Conservation (phyloP, 2,329 filamentous ascomycete species). For the Septoria linicola region DNA sequence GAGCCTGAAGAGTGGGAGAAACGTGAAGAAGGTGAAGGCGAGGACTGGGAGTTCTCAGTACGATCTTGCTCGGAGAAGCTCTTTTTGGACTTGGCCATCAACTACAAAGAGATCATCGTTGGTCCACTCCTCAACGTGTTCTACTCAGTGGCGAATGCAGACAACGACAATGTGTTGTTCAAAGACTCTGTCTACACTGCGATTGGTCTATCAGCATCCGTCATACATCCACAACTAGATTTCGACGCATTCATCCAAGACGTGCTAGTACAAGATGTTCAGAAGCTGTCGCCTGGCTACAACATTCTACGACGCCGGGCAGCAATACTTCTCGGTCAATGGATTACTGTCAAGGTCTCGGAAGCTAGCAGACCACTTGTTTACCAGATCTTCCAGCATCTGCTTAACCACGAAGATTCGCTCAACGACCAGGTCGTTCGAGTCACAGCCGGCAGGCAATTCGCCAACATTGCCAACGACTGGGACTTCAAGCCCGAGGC, state of each 20-base stretch:
- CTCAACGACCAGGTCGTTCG: slow-evolving; percentile 89
- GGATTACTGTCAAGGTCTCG: slow-evolving; percentile 76
- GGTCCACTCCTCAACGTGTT: slow-evolving; percentile 82
- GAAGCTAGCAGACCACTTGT: slow-evolving; percentile 68
- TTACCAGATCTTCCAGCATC: slow-evolving; percentile 85
- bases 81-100: slow-evolving; percentile 84
- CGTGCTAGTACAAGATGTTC: slow-evolving; percentile 75
- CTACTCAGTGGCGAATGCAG: slow-evolving; percentile 65
- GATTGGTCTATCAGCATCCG: slow-evolving; percentile 78
- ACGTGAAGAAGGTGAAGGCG: slow-evolving; percentile 77
- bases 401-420: slow-evolving; percentile 73
- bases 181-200: slow-evolving; percentile 96
- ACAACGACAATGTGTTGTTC: slow-evolving; percentile 69
- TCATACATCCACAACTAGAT: slow-evolving; percentile 72
- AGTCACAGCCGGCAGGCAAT: slow-evolving; percentile 82
- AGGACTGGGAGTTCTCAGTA: slow-evolving; percentile 89
- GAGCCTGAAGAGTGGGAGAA: slow-evolving; percentile 96
- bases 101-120: slow-evolving; percentile 80
- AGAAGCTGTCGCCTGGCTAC: slow-evolving; percentile 64
- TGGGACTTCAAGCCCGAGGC: slow-evolving; percentile 73
- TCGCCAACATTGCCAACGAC: slow-evolving; percentile 78
- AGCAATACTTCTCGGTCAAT: slow-evolving; percentile 84
- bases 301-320: slow-evolving; percentile 85
- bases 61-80: slow-evolving; percentile 90
- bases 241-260: slow-evolving; percentile 77